phyloP scores from a whole-genome alignment of 176 grass and related monocot species.

The Musa troglodytarum region DNA sequence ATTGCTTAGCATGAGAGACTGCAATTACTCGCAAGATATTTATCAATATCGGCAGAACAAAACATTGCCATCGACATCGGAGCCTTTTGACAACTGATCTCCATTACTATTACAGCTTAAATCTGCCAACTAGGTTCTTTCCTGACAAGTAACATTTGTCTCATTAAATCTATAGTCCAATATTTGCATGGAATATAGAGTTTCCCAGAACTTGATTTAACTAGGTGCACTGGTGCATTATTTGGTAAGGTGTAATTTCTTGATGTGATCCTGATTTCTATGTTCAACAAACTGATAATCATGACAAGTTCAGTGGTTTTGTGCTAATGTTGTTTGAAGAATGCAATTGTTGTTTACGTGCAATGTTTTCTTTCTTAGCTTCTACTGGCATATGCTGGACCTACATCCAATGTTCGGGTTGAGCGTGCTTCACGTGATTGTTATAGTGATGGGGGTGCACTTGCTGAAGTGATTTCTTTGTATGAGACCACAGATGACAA shows the following conservation, averaged over 20 bases:
- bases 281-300: background rate
- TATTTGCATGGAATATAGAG: background rate
- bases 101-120: background rate
- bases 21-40: no score
- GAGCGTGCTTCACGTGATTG: conserved; percentile 39
- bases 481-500: conserved; percentile 49
- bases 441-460: conserved; percentile 56
- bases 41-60: no score
- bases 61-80: no score
- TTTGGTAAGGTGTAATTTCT: background rate
- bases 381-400: conserved; percentile 58
- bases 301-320: background rate
- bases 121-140: background rate
- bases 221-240: background rate
- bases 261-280: background rate
- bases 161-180: background rate
- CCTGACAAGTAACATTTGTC: background rate
- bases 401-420: conserved; percentile 58
- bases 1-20: background rate
- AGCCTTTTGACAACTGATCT: background rate
- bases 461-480: conserved; percentile 62
- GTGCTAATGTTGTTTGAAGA: background rate
- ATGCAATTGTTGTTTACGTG: background rate
- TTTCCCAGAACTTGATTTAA: background rate
- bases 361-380: conserved; percentile 32